phyloP scores from a whole-genome alignment of 1,284 basidiomycete species.

The Pisolithus thermaeus region DNA sequence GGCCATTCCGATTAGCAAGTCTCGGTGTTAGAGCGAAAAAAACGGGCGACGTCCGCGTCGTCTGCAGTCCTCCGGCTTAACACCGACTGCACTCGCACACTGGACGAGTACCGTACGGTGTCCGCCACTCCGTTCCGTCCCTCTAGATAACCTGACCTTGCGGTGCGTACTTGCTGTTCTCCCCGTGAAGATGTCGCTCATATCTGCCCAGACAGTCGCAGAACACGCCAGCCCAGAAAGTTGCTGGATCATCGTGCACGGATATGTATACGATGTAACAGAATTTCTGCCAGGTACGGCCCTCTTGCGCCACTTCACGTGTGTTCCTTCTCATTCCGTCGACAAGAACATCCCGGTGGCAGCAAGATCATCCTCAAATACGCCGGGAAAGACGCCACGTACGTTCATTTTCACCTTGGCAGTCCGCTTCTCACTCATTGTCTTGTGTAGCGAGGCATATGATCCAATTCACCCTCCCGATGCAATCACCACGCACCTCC shows the following conservation, averaged over 20 bases:
- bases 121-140: constrained; percentile 14
- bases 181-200: constrained; percentile 12
- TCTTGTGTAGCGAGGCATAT: constrained; percentile 41
- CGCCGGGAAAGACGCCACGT: constrained; percentile 73
- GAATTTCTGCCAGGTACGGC: constrained; percentile 54
- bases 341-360: constrained; percentile 48
- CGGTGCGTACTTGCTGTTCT: neutral
- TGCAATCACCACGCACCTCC: constrained; percentile 57
- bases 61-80: neutral
- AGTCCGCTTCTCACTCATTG: neutral
- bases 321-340: constrained; percentile 1
- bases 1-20: too few species aligned
- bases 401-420: constrained; percentile 15
- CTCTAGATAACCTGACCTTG: neutral
- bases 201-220: constrained; percentile 29
- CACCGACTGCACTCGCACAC: neutral
- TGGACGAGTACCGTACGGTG: neutral
- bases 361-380: constrained; percentile 61
- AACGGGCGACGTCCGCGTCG: too few species aligned
- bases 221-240: constrained; percentile 41
- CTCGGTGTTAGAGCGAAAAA: too few species aligned
- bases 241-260: constrained; percentile 75
- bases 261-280: constrained; percentile 67
- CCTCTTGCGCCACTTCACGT: constrained; percentile 3
- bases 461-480: constrained; percentile 63